Evolutionary conservation across 169 alveolate genomes (phyloP), one percentile per base, ranked within the genome.

Genomic region (Babesia bovis): DNA sequence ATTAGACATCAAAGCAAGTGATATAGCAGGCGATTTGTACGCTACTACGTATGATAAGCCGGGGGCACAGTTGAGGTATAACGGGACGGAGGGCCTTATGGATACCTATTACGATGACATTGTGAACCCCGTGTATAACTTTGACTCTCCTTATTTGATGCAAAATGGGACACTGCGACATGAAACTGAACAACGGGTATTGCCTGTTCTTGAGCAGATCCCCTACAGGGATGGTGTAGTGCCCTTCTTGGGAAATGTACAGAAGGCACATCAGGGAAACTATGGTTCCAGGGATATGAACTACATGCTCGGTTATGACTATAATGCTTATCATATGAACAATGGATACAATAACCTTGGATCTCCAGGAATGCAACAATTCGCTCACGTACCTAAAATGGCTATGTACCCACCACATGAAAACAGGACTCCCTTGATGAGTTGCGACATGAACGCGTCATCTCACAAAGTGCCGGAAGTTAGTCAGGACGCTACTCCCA

Each of bases 81-180:
- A 49, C 33, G 55, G 19, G 7, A 4, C 60, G 60, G 61, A 63
- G 25, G 28, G 51, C 0, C 17, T 63, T 17, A 32, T 41, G 13
- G 73, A 49, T 25, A 25, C 73, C 25, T 63, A 45, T 32, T 63
- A 63, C 60, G 73, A 63, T 21, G 60, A 55, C n/a, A 63, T 26
- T 13, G 51, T 63, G 42, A 63, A 63, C 26, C 73, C 73, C 25
- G 49, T 63, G 60, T 49, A 63, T 47, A 35, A 47, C 32, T 47
- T 63, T 60, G 58, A 44, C 12, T 49, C 73, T 0, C 50, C 73
- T 6, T 63, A 63, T 33, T 13, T 44, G 73, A 25, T 26, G 35
- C 50, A 23, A 38, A 55, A 49, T 19, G 21, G 32, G 10, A 2
- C 61, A 2, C 0, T 5, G 26, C 10, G 28, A 1, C 32, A 4